Evolutionary conservation across 2,329 filamentous ascomycete species (phyloP).

Genomic region (Lomentospora prolificans): DNA sequence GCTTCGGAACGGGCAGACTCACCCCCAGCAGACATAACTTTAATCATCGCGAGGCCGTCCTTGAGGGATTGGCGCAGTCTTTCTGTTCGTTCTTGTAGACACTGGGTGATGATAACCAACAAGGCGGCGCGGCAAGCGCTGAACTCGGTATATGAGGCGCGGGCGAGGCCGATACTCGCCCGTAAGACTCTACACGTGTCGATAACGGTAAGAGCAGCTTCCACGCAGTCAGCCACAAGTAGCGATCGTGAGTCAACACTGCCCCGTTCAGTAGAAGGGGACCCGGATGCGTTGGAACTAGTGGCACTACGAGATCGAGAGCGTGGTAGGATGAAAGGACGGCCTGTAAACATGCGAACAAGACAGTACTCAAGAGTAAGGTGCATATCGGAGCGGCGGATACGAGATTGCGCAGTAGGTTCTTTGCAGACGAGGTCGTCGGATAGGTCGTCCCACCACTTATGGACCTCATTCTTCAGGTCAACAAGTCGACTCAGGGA

Average conservation of each 20-base stretch:
- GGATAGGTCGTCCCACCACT: constrained; percentile 28
- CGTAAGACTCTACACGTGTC: constrained; percentile 39
- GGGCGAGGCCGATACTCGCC: constrained; percentile 40
- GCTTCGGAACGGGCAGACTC: constrained; percentile 42
- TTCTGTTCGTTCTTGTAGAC: constrained; percentile 26
- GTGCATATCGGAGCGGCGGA: constrained; percentile 39
- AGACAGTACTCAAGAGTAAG: constrained; percentile 43
- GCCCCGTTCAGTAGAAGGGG: constrained; percentile 17
- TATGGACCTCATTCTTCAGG: constrained; percentile 25
- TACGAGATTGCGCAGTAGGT: constrained; percentile 26
- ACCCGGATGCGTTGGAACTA: constrained; percentile 20
- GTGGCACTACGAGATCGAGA: constrained; percentile 8
- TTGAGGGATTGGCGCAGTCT: constrained; percentile 33
- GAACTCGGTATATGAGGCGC: constrained; percentile 46
- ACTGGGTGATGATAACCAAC: constrained; percentile 33
- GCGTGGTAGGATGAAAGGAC: constrained; percentile 38
- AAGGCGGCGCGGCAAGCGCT: constrained; percentile 44
- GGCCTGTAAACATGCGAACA: constrained; percentile 42
- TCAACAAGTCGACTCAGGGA: constrained; percentile 23
- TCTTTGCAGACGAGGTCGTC: constrained; percentile 24
- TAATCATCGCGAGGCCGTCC: constrained; percentile 40
- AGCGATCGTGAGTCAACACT: constrained; percentile 22
- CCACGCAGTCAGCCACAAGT: constrained; percentile 41
- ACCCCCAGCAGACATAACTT: constrained; percentile 41
- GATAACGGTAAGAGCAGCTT: constrained; percentile 40